phyloP scores from a whole-genome alignment of 306 rosid species.

The Quercus wislizeni region DNA sequence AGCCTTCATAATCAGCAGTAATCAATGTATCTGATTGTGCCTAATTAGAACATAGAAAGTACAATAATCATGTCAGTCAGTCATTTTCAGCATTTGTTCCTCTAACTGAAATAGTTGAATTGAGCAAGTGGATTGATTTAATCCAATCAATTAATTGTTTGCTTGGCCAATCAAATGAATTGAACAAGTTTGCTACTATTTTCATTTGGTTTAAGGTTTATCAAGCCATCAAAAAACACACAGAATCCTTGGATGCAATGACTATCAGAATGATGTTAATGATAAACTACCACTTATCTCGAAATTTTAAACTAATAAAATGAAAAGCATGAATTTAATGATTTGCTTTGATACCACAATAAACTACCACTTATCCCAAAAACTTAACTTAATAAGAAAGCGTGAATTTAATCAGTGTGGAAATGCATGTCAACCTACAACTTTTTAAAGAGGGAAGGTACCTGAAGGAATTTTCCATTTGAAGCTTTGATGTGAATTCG shows the following conservation, averaged over 20 bases:
- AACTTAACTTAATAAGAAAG: neutral
- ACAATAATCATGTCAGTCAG: neutral
- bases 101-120: neutral
- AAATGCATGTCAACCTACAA: neutral
- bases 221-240: neutral
- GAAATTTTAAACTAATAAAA: no score
- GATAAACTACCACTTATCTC: neutral
- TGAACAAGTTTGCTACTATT: neutral
- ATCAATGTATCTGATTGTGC: constrained; percentile 37
- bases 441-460: constrained; percentile 5
- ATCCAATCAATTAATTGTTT: neutral
- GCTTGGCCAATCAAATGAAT: neutral
- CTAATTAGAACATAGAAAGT: constrained; percentile 22
- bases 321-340: no score
- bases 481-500: constrained; percentile 47
- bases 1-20: constrained; percentile 41
- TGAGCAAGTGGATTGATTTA: neutral
- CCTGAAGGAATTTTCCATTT: constrained; percentile 60
- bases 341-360: no score
- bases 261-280: neutral
- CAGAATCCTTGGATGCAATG: neutral
- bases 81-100: neutral
- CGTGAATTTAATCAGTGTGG: neutral
- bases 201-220: neutral
- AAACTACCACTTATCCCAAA: neutral